Evolutionary conservation across 345 rosid species (phyloP).

Genomic region (Boechera stricta): DNA sequence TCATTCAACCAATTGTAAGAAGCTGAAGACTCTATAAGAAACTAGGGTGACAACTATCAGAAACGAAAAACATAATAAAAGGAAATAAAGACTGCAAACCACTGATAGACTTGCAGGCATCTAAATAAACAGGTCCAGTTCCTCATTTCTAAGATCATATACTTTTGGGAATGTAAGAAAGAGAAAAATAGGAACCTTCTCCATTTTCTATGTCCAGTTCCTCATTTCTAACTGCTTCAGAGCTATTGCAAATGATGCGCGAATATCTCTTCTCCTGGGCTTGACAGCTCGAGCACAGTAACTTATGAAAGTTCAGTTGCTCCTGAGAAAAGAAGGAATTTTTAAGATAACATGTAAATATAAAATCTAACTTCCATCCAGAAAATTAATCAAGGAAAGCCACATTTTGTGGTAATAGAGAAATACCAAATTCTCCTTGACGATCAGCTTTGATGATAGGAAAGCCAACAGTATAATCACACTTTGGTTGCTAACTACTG

Average conservation of each 20-base stretch:
- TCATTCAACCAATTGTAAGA: constrained; percentile 16
- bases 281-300: constrained; percentile 73
- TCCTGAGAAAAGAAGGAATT: constrained; percentile 54
- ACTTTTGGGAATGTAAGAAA: not conserved
- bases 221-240: constrained; percentile 39
- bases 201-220: constrained; percentile 44
- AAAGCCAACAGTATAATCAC: constrained; percentile 77
- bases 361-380: constrained; percentile 18
- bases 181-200: constrained; percentile 56
- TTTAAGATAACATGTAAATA: constrained; percentile 21
- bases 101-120: constrained; percentile 14
- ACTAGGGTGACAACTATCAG: constrained; percentile 12
- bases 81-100: not conserved
- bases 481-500: constrained; percentile 67
- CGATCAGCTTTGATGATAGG: constrained; percentile 73
- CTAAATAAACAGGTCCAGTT: constrained; percentile 5
- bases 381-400: constrained; percentile 6
- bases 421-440: constrained; percentile 63
- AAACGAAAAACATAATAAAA: not conserved
- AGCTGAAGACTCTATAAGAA: constrained; percentile 21
- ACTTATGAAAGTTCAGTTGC: constrained; percentile 86
- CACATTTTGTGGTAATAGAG: constrained; percentile 54
- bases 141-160: constrained; percentile 1
- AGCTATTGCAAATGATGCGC: constrained; percentile 36
- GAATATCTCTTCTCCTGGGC: constrained; percentile 62